Base-by-base conservation (phyloP, 768 basidiomycete genomes). In the Calvatia gigantea region DNA sequence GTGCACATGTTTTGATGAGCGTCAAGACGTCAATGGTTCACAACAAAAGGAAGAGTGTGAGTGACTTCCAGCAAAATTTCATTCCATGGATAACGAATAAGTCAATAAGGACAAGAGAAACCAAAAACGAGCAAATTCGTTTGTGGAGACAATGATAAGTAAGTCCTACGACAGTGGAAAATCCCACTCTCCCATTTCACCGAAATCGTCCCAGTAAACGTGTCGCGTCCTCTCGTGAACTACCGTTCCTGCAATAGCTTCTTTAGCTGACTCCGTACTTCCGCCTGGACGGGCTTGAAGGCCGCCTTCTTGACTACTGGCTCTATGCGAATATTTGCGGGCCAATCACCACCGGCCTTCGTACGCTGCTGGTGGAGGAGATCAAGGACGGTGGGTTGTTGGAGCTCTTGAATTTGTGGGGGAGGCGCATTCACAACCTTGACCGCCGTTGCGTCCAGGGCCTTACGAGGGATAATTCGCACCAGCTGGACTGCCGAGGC, bases 241-340 rank as follows among this genome's bases (percentile, higher is more conserved):
- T 39, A 56, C 25, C 54, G 54, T 64, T 79, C 77, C 67, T 72
- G 75, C 63, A 76, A 66, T 66, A 78, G 60, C 42, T 65, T 73
- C 65, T 73, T 77, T 60, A 77, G 56, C 35, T 65, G 62, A 2
- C 65, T 68, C 58, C 76, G 67, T 14, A 75, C 61, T 42, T 71
- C 70, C 2, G 73, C 69, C 47, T 70, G 65, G 15, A 78, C 75
- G 37, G 61, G 65, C 50, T 69, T 70, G 46, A 75, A 73, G 15
- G 61, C 67, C 35, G 69, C 67, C 60, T 71, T 76, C 65, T 73
- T 77, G 27, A 77, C 62, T 43, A 72, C 69, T 9, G 71, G 74
- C 59, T 79, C 78, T 38, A 79, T 67, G 28, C 77, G 70, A 47
- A 79, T 69, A 62, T 79, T 79, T n/a, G 60, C 51, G 6, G 78